Evolutionary conservation across 495 filamentous ascomycete species (phyloP).

Genomic region (Penicillium parvum): DNA sequence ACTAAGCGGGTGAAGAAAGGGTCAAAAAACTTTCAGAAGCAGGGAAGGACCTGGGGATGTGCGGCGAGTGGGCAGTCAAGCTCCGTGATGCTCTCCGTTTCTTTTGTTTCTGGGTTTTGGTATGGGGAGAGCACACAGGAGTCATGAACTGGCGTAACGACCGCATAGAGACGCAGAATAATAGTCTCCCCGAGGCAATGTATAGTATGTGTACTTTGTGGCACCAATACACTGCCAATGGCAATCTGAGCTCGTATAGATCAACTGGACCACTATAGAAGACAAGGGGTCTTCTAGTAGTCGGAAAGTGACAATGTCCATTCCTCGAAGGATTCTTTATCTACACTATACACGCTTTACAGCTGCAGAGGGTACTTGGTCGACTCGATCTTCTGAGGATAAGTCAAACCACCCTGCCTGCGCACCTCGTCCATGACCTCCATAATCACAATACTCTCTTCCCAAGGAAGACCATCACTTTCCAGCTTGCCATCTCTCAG

Average conservation of each 20-base stretch:
- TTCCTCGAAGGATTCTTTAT: too few species aligned
- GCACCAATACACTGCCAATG: constrained; percentile 20
- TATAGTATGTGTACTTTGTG: constrained; percentile 29
- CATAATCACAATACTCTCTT: constrained; percentile 91
- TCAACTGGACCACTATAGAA: neutral
- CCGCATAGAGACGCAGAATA: constrained; percentile 25
- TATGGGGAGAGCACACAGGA: constrained; percentile 8
- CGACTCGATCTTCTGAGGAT: constrained; percentile 79
- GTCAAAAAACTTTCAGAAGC: neutral
- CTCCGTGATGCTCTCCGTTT: constrained; percentile 13
- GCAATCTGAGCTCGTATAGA: neutral
- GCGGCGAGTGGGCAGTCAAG: constrained; percentile 7
- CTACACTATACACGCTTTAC: constrained; percentile 12
- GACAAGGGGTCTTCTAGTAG: too few species aligned
- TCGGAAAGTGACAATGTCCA: too few species aligned
- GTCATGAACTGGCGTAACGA: constrained; percentile 14
- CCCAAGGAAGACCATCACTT: constrained; percentile 66
- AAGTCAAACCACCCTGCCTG: constrained; percentile 68
- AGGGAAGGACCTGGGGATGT: neutral
- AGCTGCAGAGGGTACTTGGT: constrained; percentile 55
- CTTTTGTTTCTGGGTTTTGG: constrained; percentile 16
- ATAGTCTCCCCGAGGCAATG: constrained; percentile 19
- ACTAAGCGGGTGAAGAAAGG: constrained; percentile 10
- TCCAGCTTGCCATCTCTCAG: constrained; percentile 77
- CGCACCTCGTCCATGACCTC: constrained; percentile 89